These are phyloP conservation scores for Synchytrium microbalum DNA, from an alignment of 371 early-diverging fungal genomes.

Conservation along the genomic window DNA sequence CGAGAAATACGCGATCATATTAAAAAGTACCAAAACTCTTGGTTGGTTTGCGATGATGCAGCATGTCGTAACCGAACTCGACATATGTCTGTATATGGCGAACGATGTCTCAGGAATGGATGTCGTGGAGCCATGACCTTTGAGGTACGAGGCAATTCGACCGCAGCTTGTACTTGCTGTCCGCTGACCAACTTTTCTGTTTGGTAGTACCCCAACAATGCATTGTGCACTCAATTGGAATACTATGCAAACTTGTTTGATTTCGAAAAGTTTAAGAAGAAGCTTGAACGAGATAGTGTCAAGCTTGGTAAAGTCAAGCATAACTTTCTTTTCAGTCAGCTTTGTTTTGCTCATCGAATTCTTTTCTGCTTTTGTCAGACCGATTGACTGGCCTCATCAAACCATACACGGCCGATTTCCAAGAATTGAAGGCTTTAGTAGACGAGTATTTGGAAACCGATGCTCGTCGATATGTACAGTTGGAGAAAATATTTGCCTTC, in stretches of 20 bases:
- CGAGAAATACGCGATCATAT: constrained; percentile 57
- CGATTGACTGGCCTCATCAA: neutral
- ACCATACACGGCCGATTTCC: neutral
- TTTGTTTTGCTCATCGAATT: neutral
- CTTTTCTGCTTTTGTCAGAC: neutral
- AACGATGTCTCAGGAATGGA: constrained; percentile 53
- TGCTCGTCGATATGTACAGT: neutral
- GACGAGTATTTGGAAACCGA: neutral
- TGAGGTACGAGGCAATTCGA: constrained; percentile 38
- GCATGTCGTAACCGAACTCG: constrained; percentile 56
- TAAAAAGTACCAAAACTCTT: constrained; percentile 58
- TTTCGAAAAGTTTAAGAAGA: constrained; percentile 13
- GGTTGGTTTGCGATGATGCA: constrained; percentile 70
- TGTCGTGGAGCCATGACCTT: constrained; percentile 62
- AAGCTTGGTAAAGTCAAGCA: neutral
- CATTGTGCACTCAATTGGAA: constrained; percentile 56
- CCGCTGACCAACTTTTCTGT: constrained; percentile 1
- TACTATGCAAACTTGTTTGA: constrained; percentile 56
- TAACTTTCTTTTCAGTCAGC: no score
- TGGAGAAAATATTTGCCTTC: neutral
- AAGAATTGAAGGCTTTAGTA: neutral
- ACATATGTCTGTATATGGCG: constrained; percentile 63
- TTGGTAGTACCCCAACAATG: constrained; percentile 46
- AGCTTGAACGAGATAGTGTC: constrained; percentile 5
- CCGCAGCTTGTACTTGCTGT: neutral